These are phyloP conservation scores for Magnusiomyces fungicola DNA, from an alignment of 1,139 yeast species.

Conservation along the genomic window DNA sequence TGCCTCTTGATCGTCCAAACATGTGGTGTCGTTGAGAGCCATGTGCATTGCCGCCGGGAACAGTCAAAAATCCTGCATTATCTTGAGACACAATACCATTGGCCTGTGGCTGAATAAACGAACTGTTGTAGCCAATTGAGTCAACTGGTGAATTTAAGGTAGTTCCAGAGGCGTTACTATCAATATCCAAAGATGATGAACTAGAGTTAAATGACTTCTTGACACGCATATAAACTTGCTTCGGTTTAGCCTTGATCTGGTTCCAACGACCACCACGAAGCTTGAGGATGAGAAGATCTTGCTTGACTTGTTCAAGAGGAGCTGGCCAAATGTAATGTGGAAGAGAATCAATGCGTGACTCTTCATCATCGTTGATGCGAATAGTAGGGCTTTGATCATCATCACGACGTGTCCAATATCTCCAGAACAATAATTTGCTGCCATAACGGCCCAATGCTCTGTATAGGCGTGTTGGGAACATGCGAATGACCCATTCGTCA, in stretches of 20 bases:
- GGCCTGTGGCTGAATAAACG: no score
- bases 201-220: conserved; percentile 20
- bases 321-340: conserved; percentile 34
- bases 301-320: conserved; percentile 37
- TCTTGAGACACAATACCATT: conserved; percentile 11
- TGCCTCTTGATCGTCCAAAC: conserved; percentile 17
- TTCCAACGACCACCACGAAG: conserved; percentile 37
- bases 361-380: conserved; percentile 11
- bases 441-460: conserved; percentile 27
- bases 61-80: conserved; percentile 22
- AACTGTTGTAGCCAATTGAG: no score
- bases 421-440: conserved; percentile 9
- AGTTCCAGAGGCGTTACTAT: neutral
- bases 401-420: conserved; percentile 10
- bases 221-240: conserved; percentile 24
- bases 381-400: conserved; percentile 2
- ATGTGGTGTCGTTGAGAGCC: neutral
- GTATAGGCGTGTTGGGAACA: conserved; percentile 62
- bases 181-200: conserved; percentile 17
- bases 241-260: conserved; percentile 31
- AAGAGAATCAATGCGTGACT: conserved; percentile 13
- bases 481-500: conserved; percentile 60
- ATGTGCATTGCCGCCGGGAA: conserved; percentile 19
- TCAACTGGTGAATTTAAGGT: conserved; percentile 1
- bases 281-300: conserved; percentile 33